phyloP scores from a whole-genome alignment of 2,329 filamentous ascomycete species.

The Aureobasidium sp. region DNA sequence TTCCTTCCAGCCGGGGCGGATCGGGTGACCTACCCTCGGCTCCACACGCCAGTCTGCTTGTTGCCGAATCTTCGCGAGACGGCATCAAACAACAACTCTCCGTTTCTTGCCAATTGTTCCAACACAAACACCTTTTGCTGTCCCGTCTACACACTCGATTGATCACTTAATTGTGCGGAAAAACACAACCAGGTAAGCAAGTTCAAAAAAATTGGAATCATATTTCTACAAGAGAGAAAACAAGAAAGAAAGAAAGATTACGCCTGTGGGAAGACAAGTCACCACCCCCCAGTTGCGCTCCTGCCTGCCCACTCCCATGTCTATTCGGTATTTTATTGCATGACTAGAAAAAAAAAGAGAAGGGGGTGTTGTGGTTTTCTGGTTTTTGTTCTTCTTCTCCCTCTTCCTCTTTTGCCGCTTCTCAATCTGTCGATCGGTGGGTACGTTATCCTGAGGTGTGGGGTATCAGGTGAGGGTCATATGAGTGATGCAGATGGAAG shows the following conservation, averaged over 20 bases:
- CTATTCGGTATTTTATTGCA: not conserved
- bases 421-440: not conserved
- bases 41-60: not conserved
- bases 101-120: not conserved
- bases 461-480: slow-evolving; percentile 11
- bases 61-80: not conserved
- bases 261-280: not conserved
- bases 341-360: not conserved
- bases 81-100: not conserved
- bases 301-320: slow-evolving; percentile 1
- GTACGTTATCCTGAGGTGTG: not conserved
- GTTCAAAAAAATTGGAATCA: not conserved
- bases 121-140: not conserved
- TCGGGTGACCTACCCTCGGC: not conserved
- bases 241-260: not conserved
- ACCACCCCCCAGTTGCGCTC: not conserved
- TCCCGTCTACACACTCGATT: not conserved
- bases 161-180: not conserved
- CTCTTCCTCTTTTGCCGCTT: not conserved
- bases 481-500: not conserved
- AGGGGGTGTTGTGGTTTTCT: not conserved
- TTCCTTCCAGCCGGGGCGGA: not conserved
- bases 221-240: not conserved
- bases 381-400: not conserved
- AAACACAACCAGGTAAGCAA: not conserved